Base-by-base conservation (phyloP, 441 rosid genomes). In the Biscutella laevigata region DNA sequence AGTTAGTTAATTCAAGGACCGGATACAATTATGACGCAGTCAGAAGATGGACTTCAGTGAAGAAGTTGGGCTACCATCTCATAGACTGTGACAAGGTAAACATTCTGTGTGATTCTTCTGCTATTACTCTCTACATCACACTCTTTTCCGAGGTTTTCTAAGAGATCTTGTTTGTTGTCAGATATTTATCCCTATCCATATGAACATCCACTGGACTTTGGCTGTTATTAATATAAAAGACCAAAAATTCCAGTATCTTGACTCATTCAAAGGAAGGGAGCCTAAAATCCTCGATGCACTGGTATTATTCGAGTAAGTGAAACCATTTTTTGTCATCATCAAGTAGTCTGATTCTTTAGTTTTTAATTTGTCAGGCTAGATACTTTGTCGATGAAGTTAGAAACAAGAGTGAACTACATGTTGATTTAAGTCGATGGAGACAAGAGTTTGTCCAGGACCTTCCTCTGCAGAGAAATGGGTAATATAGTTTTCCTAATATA, bases 121-220 rank as follows among this genome's bases (percentile, higher is more conserved):
- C 53, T 29, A 14, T 47, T 4, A 26, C n/a, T 20, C 1, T 50
- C 19, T 71, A 14, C 32, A 32, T 54, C 7, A 26, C 24, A 37
- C 36, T 22, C 17, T 19, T 12, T 10, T 15, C 59, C 34, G 15
- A n/a, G 22, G 12, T 26, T 29, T 16, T 4, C 42, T 63, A 64
- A 48, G 57, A 13, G 32, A 34, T 43, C n/a, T 15, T 56, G 37
- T n/a, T 57, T 71, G 58, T 61, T 55, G 52, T 63, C 83, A 92
- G 99, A 84, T 92, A 70, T 92, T 92, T 74, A 77, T 92, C 63
- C 99, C 99, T 32, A 79, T 92, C 72, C 99, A 92, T 77, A 70
- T 62, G 72, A 81, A 74, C 63, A 76, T 80, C 51, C 99, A 92
- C 62, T 92, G 99, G 99, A 86, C 95, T 60, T 82, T 88, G 75